Percentiles rank a stretch among this genome's conserved stretches.
Evolutionary conservation across 352 stramenopile species (phyloP).

Genomic region (Globisporangium yorkense): DNA sequence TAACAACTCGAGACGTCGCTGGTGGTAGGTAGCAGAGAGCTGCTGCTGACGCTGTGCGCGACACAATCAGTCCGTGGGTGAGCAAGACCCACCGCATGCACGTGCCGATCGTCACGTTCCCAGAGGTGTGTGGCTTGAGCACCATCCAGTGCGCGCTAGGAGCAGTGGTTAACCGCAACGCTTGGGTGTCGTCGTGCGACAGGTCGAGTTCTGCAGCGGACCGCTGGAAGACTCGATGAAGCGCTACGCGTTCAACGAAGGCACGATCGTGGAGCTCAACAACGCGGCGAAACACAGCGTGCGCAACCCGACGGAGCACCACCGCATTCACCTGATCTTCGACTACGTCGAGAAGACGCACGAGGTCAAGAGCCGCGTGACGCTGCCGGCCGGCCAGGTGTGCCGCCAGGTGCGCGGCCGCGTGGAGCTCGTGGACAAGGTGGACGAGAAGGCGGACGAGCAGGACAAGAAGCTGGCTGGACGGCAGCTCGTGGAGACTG

Average conservation of each 20-base stretch:
- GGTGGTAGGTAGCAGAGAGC: not conserved
- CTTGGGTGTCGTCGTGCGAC: not conserved
- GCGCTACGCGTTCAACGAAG: slow-evolving; percentile 86
- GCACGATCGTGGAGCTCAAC: slow-evolving; percentile 95
- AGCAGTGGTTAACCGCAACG: not conserved
- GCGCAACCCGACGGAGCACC: slow-evolving; percentile 74
- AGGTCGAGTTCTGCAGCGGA: slow-evolving; percentile 57
- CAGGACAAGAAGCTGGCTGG: slow-evolving; percentile 19
- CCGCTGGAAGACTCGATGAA: slow-evolving; percentile 39
- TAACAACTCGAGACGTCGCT: not conserved
- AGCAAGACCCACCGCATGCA: slow-evolving; percentile 91
- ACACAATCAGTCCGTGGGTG: slow-evolving; percentile 68
- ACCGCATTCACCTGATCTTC: slow-evolving; percentile 96
- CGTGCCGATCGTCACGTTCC: slow-evolving; percentile 88
- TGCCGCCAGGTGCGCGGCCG: slow-evolving; percentile 50
- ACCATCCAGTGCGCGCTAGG: not conserved
- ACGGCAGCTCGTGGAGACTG: slow-evolving; percentile 23
- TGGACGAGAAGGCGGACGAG: slow-evolving; percentile 20
- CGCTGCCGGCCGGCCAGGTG: slow-evolving; percentile 30
- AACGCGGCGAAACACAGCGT: slow-evolving; percentile 94
- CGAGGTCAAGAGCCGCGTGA: slow-evolving; percentile 14
- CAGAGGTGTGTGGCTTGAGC: slow-evolving; percentile 15
- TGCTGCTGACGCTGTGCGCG: not conserved
- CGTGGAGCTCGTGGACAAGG: slow-evolving; percentile 32
- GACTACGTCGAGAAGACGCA: slow-evolving; percentile 89